Evolutionary conservation across 768 basidiomycete species (phyloP), one percentile per base, ranked within the genome.

Genomic region (Podaxis carcinomalis): DNA sequence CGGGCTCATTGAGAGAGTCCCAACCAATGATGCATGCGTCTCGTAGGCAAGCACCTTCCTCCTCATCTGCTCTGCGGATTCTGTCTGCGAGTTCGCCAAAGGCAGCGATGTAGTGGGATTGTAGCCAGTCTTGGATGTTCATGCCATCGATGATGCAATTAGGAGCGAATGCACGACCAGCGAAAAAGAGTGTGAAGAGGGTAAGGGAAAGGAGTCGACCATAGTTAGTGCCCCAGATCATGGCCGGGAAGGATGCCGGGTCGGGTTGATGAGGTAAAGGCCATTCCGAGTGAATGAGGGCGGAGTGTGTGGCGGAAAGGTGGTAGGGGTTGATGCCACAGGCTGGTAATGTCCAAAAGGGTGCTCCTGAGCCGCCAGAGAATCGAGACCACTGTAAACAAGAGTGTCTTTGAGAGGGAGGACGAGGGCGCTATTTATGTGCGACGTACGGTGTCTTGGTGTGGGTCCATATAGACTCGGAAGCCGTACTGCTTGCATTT

Each of bases 141-240:
- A 85, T 73, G n/a, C 86, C 92, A 71, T 98, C 93, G 64, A 98
- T 88, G 67, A 90, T 74, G 72, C 95, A 98, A 57, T 87, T 87
- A 0, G 97, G 97, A 0, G 97, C 94, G 71, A 90, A 98, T 44
- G 87, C 85, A 6, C 85, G 82, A 1, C 95, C 95, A 21, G 90
- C 94, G 70, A 92, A 98, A 81, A 98, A 98, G 64, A 99, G 83
- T 5, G 96, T 94, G 77, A 96, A 96, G 56, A 97, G 70, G 10
- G 94, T 96, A 70, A 94, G 91, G 19, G 87, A 86, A 54, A 89
- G 84, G 28, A 98, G 86, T 16, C 90, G 92, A 44, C 90, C 86
- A 69, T 98, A 98, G 70, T 98, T 98, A 25, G 96, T 98, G 5
- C 88, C 86, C 97, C 97, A 99, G 63, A 94, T 84, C 97, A 99